phyloP scores from a whole-genome alignment of 331 rosid genomes.

The Arachis monticola region DNA sequence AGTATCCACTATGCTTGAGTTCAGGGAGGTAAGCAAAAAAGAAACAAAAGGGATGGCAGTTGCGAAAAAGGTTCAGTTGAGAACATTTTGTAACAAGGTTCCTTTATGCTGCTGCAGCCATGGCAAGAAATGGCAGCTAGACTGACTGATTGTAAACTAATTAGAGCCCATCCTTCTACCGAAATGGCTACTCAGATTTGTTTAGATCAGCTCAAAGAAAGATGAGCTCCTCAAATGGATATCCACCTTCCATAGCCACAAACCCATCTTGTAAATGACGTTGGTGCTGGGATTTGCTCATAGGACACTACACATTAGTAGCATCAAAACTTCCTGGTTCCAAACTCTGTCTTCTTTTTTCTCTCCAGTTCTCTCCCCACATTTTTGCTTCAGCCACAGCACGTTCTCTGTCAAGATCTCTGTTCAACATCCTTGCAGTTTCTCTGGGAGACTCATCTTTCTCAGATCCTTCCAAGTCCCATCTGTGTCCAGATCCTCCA shows the following conservation, averaged over 20 bases:
- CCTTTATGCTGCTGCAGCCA: conserved; percentile 30
- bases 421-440: conserved; percentile 68
- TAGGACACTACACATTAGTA: conserved; percentile 46
- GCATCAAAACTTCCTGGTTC: conserved; percentile 77
- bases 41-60: conserved; percentile 4
- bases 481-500: conserved; percentile 73
- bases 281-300: conserved; percentile 10
- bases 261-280: conserved; percentile 26
- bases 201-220: conserved; percentile 33
- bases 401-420: conserved; percentile 82
- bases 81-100: conserved; percentile 26
- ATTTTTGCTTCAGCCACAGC: conserved; percentile 94
- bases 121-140: conserved; percentile 30
- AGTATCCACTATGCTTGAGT: conserved; percentile 11
- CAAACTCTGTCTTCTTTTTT: conserved; percentile 69
- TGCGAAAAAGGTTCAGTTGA: conserved; percentile 34
- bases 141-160: conserved; percentile 37
- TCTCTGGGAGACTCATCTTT: conserved; percentile 89
- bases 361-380: conserved; percentile 98
- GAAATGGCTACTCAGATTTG: conserved; percentile 24
- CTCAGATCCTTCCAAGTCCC: conserved; percentile 86
- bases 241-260: conserved; percentile 28
- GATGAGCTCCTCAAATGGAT: conserved; percentile 34
- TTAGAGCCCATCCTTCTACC: conserved; percentile 26
- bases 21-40: conserved; percentile 13